These are phyloP conservation scores for Rhizopogon rudus DNA, from an alignment of 768 basidiomycete species.

Conservation along the genomic window DNA sequence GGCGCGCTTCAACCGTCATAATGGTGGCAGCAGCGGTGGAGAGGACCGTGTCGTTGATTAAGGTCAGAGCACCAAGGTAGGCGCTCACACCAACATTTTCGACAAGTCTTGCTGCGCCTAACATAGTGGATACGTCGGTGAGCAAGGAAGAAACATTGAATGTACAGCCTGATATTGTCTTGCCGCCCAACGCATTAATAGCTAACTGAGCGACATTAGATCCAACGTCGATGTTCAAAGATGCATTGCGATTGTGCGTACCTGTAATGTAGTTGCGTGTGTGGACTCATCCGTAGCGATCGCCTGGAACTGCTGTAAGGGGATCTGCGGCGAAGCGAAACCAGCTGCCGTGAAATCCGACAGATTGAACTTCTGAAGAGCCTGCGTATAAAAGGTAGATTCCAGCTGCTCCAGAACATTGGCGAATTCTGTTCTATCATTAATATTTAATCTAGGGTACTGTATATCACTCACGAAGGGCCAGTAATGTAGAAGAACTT, in stretches of 20 bases:
- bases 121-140: slow-evolving; percentile 65
- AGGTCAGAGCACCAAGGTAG: slow-evolving; percentile 68
- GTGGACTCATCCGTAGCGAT: slow-evolving; percentile 61
- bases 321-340: slow-evolving; percentile 47
- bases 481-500: slow-evolving; percentile 30
- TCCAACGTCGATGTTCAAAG: neutral
- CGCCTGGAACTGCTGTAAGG: slow-evolving; percentile 54
- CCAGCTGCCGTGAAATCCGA: slow-evolving; percentile 64
- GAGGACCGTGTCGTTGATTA: slow-evolving; percentile 55
- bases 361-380: slow-evolving; percentile 56
- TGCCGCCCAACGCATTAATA: slow-evolving; percentile 48
- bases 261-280: slow-evolving; percentile 54
- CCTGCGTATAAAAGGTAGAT: slow-evolving; percentile 62
- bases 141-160: slow-evolving; percentile 67
- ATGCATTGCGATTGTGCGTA: slow-evolving; percentile 14
- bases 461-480: slow-evolving; percentile 47
- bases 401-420: slow-evolving; percentile 74
- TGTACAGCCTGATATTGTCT: slow-evolving; percentile 50
- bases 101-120: slow-evolving; percentile 63
- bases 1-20: slow-evolving; percentile 78
- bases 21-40: slow-evolving; percentile 69
- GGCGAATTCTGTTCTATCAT: slow-evolving; percentile 56
- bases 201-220: slow-evolving; percentile 29
- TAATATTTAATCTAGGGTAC: neutral
- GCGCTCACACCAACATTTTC: slow-evolving; percentile 75